These are phyloP conservation scores for Talaromyces adpressus DNA, from an alignment of 495 filamentous ascomycete species.

Conservation along the genomic window DNA sequence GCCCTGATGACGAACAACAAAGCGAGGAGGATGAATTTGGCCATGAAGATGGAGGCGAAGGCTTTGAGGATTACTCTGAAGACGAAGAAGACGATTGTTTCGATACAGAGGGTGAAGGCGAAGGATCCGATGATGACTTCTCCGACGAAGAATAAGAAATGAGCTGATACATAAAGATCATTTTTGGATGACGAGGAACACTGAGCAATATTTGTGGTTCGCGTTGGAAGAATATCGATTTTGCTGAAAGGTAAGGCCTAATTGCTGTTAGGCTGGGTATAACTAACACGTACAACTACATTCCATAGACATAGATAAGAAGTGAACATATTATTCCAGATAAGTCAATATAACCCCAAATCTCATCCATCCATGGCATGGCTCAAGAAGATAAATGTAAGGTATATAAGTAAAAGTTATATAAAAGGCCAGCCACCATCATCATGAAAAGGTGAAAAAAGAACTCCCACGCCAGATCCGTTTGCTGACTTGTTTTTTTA, in stretches of 20 bases:
- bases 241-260: too few relatives aligned
- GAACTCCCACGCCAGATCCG: conserved; percentile 6
- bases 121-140: neutral
- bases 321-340: neutral
- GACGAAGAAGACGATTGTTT: neutral
- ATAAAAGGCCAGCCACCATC: conserved; percentile 6
- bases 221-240: too few relatives aligned
- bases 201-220: too few relatives aligned
- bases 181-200: neutral
- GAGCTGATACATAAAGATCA: neutral
- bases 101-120: neutral
- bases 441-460: conserved; percentile 1
- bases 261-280: neutral
- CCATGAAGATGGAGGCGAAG: neutral
- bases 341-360: neutral
- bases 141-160: neutral
- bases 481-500: conserved; percentile 1
- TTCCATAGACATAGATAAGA: neutral
- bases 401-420: conserved; percentile 3
- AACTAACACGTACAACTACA: neutral
- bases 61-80: neutral
- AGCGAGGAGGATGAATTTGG: neutral
- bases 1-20: neutral
- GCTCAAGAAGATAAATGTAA: neutral
- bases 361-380: conserved; percentile 4